These are phyloP conservation scores for Acrocalymma vagum DNA, from an alignment of 2,329 filamentous ascomycete genomes.

Conservation along the genomic window DNA sequence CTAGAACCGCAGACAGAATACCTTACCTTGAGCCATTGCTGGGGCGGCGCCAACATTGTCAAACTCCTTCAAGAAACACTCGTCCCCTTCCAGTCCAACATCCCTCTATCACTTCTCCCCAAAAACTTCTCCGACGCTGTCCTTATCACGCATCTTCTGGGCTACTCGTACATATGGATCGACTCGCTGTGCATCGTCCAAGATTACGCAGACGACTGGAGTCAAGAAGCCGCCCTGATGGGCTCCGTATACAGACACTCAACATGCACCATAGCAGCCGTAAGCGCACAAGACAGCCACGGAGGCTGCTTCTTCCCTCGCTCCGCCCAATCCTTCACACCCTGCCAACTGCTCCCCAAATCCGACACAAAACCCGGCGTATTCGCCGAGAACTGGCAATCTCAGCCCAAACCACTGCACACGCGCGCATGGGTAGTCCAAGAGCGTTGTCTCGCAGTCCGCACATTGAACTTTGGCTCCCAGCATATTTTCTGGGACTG, in stretches of 20 bases:
- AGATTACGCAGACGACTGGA: conserved; percentile 10
- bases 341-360: too few relatives aligned
- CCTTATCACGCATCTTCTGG: conserved; percentile 4
- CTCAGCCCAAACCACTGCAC: conserved; percentile 1
- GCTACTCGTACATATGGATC: conserved; percentile 11
- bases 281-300: neutral
- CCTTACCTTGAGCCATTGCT: conserved; percentile 7
- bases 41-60: neutral
- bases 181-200: conserved; percentile 10
- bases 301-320: neutral
- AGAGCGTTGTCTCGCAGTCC: conserved; percentile 5
- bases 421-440: conserved; percentile 8
- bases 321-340: neutral
- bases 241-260: conserved; percentile 7
- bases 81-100: neutral
- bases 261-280: conserved; percentile 6
- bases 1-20: too few relatives aligned
- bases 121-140: conserved; percentile 6
- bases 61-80: neutral
- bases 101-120: neutral
- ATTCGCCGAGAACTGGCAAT: neutral
- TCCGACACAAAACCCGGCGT: conserved; percentile 3
- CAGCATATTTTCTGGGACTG: conserved; percentile 6
- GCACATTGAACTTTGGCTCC: conserved; percentile 5
- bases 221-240: conserved; percentile 3